phyloP scores from a whole-genome alignment of 2,329 filamentous ascomycete species.

The Exophiala alcalophila region DNA sequence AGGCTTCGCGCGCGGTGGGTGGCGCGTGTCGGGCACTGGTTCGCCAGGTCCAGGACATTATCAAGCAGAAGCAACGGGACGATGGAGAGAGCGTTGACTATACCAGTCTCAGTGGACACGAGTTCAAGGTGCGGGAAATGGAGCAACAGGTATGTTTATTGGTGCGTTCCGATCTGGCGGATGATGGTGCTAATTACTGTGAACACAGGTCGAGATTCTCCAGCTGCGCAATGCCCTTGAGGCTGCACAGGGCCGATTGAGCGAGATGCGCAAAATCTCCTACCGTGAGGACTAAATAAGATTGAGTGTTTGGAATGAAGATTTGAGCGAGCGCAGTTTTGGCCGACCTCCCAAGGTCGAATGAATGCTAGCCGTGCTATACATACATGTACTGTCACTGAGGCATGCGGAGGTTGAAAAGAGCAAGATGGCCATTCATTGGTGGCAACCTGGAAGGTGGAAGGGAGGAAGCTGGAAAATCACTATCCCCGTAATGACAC shows the following conservation, averaged over 20 bases:
- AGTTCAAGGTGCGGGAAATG: constrained; percentile 99
- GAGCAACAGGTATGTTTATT: constrained; percentile 84
- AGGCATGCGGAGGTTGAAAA: too few relatives aligned
- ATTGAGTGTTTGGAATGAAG: too few relatives aligned
- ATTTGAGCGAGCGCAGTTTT: too few relatives aligned
- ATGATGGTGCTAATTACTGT: constrained; percentile 21
- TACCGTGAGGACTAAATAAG: constrained; percentile 76
- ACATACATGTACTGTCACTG: too few relatives aligned
- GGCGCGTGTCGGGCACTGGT: constrained; percentile 83
- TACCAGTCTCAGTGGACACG: constrained; percentile 79
- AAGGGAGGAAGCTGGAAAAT: too few relatives aligned
- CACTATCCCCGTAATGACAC: too few relatives aligned
- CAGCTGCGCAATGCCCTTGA: constrained; percentile 86
- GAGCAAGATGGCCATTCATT: too few relatives aligned
- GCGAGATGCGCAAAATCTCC: constrained; percentile 97
- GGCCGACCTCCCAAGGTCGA: too few relatives aligned
- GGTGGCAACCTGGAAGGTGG: too few relatives aligned
- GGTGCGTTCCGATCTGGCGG: neutral
- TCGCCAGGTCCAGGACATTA: constrained; percentile 90
- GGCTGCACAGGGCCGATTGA: constrained; percentile 74
- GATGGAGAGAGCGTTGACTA: constrained; percentile 83
- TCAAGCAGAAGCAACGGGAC: constrained; percentile 77
- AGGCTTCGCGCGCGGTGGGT: constrained; percentile 88
- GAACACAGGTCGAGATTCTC: constrained; percentile 81
- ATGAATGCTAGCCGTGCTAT: too few relatives aligned